Base-by-base conservation (phyloP, 2,329 filamentous ascomycete species). In the Ascochyta viciae-villosae region DNA sequence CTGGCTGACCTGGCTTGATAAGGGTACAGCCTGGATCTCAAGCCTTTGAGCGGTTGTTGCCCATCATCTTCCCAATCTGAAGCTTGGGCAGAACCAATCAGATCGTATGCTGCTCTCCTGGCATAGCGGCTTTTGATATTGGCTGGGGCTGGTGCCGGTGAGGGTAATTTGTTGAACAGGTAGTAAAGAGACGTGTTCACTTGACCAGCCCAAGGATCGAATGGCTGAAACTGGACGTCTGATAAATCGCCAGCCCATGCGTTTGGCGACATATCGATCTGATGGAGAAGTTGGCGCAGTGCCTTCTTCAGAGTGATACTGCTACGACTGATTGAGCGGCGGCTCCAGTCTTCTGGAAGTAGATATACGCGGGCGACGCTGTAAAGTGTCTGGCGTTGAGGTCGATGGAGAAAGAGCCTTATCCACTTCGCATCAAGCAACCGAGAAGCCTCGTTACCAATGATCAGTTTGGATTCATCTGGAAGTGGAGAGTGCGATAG, bases 1-100 rank as follows among this genome's bases (percentile, higher is more conserved):
- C 90, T 91, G 0, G 89, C 89, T 1, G 92, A 94, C 40, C 89
- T 84, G 46, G 88, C 83, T 72, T 98, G 94, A 65, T 96, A 96
- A 0, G 85, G 82, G 70, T 95, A 90, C 0, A 97, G 78, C 0
- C 77, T 77, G 0, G 91, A 90, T 13, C 74, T 83, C 5, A 93
- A 72, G 0, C 89, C 89, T 1, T 76, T 68, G 0, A 90, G 31
- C 6, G 67, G 59, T 42, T 68, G 62, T 33, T 70, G 58, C 12
- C 70, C 67, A 35, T 56, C 43, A 4, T 68, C 62, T 31, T 69
- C 65, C 81, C 31, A 79, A 69, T 42, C 57, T 1, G 66, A 60
- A 33, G 57, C 60, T 16, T 57, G 60, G 15, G 62, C 57, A 33
- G 66, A 70, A 22, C 78, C 73, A 2, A 91, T 70, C 1, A 92